Conservation (phyloP, 139 green algal species). For the Coelastrella sp. region DNA sequence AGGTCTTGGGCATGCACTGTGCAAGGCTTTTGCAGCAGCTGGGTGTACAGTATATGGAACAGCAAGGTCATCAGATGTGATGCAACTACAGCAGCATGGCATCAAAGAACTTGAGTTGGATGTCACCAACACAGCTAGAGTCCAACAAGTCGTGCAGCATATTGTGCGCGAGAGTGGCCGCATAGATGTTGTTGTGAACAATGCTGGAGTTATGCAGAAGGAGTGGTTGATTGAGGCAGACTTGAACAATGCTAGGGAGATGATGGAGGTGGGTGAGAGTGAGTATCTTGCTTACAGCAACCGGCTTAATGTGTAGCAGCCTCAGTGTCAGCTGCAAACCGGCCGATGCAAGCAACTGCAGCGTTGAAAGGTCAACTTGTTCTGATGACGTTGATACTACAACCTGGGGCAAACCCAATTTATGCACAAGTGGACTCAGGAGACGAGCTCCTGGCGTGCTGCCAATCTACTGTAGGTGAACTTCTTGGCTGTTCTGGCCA, state of each 20-base stretch:
- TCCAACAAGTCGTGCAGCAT: not conserved
- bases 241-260: not conserved
- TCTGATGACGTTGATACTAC: not conserved
- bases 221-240: not conserved
- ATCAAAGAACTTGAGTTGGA: slow-evolving; percentile 27
- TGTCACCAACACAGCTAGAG: slow-evolving; percentile 10
- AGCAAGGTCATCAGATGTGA: not conserved
- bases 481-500: slow-evolving; percentile 28
- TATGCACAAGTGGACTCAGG: not conserved
- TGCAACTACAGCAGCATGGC: slow-evolving; percentile 25
- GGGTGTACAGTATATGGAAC: slow-evolving; percentile 32
- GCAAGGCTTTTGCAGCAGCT: not conserved
- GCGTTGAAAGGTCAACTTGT: too few species aligned
- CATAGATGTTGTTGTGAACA: slow-evolving; percentile 49
- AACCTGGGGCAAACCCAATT: not conserved
- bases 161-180: slow-evolving; percentile 16
- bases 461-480: slow-evolving; percentile 31
- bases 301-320: not conserved
- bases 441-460: not conserved
- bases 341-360: not conserved
- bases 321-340: not conserved
- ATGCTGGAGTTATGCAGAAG: slow-evolving; percentile 28
- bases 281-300: not conserved
- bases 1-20: slow-evolving; percentile 36
- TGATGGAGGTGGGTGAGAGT: slow-evolving; percentile 26